Percentiles rank a stretch among this genome's conserved stretches.
Conservation (phyloP, 2,329 filamentous ascomycete species). For the Colletotrichum gigasporum region DNA sequence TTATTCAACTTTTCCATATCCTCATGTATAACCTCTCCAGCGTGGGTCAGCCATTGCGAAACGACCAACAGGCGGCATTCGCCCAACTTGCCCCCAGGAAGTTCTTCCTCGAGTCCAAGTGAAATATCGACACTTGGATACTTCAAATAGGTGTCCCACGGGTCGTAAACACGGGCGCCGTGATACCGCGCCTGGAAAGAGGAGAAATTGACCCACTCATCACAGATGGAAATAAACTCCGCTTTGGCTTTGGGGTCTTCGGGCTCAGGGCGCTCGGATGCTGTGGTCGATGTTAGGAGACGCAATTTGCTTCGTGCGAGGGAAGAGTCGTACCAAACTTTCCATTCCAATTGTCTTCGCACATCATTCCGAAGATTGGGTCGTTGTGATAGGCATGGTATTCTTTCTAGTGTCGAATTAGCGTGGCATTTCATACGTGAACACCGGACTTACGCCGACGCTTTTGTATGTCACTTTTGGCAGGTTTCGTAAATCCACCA, state of each 20-base stretch:
- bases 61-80: neutral
- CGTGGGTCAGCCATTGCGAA: neutral
- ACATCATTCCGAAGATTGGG: neutral
- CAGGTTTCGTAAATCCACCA: neutral
- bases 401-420: neutral
- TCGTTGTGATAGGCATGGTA: neutral
- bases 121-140: neutral
- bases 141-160: neutral
- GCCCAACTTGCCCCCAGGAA: neutral
- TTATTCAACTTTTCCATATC: neutral
- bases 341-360: neutral
- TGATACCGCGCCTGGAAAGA: neutral
- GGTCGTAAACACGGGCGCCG: neutral
- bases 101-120: neutral
- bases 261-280: neutral
- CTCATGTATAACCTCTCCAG: neutral
- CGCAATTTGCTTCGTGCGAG: neutral
- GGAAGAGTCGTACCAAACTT: neutral
- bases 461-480: neutral
- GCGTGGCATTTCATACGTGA: neutral
- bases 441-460: neutral
- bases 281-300: neutral
- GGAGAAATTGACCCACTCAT: slow-evolving; percentile 1
- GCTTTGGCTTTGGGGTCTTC: neutral
- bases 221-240: neutral